Base-by-base conservation (phyloP, 371 early-diverging fungal genomes). In the Homolaphlyctis polyrhiza region DNA sequence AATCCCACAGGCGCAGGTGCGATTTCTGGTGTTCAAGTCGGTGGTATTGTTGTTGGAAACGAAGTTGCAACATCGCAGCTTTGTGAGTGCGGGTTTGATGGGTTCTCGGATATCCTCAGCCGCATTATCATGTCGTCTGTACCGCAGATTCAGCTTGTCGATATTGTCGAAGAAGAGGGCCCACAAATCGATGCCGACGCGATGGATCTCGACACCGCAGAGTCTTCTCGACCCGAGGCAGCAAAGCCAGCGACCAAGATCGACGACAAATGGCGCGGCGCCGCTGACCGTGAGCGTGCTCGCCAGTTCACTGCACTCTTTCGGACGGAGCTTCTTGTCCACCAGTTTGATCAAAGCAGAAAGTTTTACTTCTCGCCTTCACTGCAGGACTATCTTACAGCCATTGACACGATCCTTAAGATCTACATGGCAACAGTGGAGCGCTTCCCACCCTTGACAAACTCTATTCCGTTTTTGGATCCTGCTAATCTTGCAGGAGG, bases 391-490 rank as follows among this genome's bases (percentile, higher is more conserved):
- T 79, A 72, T 58, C 63, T 80, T 1, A 58, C 64, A 5, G 71
- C 73, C 0, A 54, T 79, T 16, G 82, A 84, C 58, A 65, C 62
- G 1, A 35, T 82, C 8, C 64, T 78, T 33, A 77, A 78, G 60
- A 33, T 69, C 3, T 81, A 76, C 60, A 55, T 82, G 33, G 32
- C 62, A 1, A 68, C 71, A 6, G 69, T 76, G 21, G 76, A 82
- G 60, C 61, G 64, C 27, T 71, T 83, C 45, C 25, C 62, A 14
- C 66, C 74, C 0, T 59, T 84, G 23, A 73, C 80, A 25, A 77
- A 78, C 67, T 68, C 80, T 1, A 77, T 84, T 58, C 67, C 73
- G 5, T 84, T 74, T 61, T 61, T 84, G n/a, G 75, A 82, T 51
- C 73, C 77, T 1, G 39, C 77, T 21, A 71, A 71, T 36, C 55